Conservation (phyloP, 2,329 filamentous ascomycete species). For the Claviceps capensis region DNA sequence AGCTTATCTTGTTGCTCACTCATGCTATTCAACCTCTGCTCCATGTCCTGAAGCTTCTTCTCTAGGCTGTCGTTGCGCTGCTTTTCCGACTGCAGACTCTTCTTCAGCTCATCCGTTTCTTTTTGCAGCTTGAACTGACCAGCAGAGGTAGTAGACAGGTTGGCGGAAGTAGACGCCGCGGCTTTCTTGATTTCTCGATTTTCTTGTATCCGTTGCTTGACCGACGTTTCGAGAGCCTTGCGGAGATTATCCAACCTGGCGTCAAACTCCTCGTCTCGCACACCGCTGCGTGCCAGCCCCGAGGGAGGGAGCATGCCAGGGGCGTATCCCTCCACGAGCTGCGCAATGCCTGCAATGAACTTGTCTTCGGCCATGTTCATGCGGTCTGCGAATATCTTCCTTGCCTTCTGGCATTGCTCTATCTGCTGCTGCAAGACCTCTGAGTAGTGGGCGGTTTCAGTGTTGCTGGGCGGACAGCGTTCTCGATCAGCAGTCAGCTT, state of each 20-base stretch:
- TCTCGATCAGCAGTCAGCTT: slow-evolving; percentile 8
- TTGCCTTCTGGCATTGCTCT: slow-evolving; percentile 6
- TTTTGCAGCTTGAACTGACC: slow-evolving; percentile 1
- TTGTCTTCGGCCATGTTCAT: slow-evolving; percentile 6
- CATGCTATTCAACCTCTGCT: slow-evolving; percentile 5
- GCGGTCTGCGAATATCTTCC: slow-evolving; percentile 2
- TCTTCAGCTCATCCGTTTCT: slow-evolving; percentile 1
- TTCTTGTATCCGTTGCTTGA: background rate
- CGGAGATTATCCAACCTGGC: background rate
- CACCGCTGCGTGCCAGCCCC: background rate
- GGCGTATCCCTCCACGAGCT: slow-evolving; percentile 1
- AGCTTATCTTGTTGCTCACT: background rate
- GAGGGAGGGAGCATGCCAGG: background rate
- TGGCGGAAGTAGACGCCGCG: background rate
- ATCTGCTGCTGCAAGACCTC: slow-evolving; percentile 10
- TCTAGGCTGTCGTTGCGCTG: slow-evolving; percentile 11
- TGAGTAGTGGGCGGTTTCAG: slow-evolving; percentile 12
- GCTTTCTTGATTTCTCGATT: background rate
- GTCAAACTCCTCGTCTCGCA: slow-evolving; percentile 1
- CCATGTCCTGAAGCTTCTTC: slow-evolving; percentile 12
- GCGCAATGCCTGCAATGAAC: background rate
- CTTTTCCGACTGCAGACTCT: slow-evolving; percentile 2
- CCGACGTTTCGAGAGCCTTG: background rate
- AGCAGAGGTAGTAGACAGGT: background rate
- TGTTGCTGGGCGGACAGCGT: slow-evolving; percentile 6